These are phyloP conservation scores for Rhizoclosmatium sp. DNA, from an alignment of 192 early-diverging fungal species.

Conservation along the genomic window DNA sequence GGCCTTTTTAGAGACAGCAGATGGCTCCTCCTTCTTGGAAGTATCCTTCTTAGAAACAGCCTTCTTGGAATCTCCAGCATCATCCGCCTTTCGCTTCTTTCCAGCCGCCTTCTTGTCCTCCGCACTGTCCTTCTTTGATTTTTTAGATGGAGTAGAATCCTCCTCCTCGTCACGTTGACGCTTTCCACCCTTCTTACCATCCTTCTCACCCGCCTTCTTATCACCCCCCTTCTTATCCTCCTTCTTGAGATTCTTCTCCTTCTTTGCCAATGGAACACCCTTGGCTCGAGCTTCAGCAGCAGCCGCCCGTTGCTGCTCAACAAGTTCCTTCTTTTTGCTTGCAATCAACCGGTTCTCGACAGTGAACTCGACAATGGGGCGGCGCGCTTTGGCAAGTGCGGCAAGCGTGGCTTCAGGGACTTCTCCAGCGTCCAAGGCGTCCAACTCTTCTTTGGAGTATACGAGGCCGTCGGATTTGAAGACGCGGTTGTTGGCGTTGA, in stretches of 20 bases:
- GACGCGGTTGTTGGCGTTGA: slow-evolving; percentile 76
- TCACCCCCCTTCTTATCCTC: slow-evolving; percentile 13
- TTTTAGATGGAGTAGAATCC: not conserved
- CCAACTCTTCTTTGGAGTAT: slow-evolving; percentile 38
- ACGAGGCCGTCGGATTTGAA: slow-evolving; percentile 34
- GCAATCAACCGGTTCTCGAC: slow-evolving; percentile 87
- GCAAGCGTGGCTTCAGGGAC: slow-evolving; percentile 17
- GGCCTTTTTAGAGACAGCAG: not conserved
- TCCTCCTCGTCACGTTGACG: slow-evolving; percentile 25
- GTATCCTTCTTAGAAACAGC: not conserved
- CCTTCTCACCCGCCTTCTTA: slow-evolving; percentile 13
- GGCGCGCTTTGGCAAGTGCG: slow-evolving; percentile 48
- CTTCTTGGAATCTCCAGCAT: not conserved
- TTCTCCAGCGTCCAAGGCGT: slow-evolving; percentile 15
- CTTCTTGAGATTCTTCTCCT: slow-evolving; percentile 13
- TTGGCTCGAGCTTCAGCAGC: slow-evolving; percentile 32
- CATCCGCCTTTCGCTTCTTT: not conserved
- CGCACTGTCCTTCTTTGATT: not conserved
- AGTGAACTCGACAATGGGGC: slow-evolving; percentile 90
- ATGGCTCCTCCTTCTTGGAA: not conserved
- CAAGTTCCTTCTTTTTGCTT: slow-evolving; percentile 61
- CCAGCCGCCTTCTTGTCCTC: not conserved
- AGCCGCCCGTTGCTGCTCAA: slow-evolving; percentile 31
- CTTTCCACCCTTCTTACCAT: slow-evolving; percentile 22
- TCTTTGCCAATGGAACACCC: slow-evolving; percentile 24